A percentile compares a stretch with the other conserved stretches of the same genome.
Evolutionary conservation across 108 stramenopile genomes (phyloP).

Genomic region (Cyclotella choctawhatcheeana): DNA sequence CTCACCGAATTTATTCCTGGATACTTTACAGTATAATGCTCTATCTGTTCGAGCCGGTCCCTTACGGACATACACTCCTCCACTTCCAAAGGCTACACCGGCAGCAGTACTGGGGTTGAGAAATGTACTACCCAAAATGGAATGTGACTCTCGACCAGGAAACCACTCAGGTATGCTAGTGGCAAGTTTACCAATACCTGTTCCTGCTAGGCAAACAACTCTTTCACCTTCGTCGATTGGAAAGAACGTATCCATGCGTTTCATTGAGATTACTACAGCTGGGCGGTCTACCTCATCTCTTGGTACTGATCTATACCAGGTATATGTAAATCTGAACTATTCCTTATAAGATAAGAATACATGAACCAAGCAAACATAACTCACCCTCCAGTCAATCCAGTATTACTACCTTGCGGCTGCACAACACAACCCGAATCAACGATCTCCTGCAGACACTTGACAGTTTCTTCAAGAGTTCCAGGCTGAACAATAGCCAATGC

Average conservation of each 20-base stretch:
- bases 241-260: slow-evolving; percentile 71
- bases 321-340: too few relatives aligned
- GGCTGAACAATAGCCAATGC: slow-evolving; percentile 79
- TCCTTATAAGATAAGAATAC: background rate
- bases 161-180: slow-evolving; percentile 58
- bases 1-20: slow-evolving; percentile 64
- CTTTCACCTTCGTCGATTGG: slow-evolving; percentile 82
- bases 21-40: slow-evolving; percentile 65
- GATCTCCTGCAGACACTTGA: slow-evolving; percentile 61
- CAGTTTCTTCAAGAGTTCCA: slow-evolving; percentile 57
- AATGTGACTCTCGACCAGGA: slow-evolving; percentile 83
- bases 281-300: slow-evolving; percentile 63
- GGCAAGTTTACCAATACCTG: slow-evolving; percentile 70
- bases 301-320: slow-evolving; percentile 64
- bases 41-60: slow-evolving; percentile 86
- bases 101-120: slow-evolving; percentile 88
- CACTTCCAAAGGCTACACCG: slow-evolving; percentile 85
- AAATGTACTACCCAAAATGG: slow-evolving; percentile 80
- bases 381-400: slow-evolving; percentile 83
- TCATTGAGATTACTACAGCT: slow-evolving; percentile 71
- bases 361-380: background rate
- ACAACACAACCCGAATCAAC: slow-evolving; percentile 75
- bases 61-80: slow-evolving; percentile 82
- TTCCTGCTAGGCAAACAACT: slow-evolving; percentile 79
- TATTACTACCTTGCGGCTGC: slow-evolving; percentile 73